Base-by-base conservation (phyloP, 1,139 yeast species). In the Candida labiduridarum region DNA sequence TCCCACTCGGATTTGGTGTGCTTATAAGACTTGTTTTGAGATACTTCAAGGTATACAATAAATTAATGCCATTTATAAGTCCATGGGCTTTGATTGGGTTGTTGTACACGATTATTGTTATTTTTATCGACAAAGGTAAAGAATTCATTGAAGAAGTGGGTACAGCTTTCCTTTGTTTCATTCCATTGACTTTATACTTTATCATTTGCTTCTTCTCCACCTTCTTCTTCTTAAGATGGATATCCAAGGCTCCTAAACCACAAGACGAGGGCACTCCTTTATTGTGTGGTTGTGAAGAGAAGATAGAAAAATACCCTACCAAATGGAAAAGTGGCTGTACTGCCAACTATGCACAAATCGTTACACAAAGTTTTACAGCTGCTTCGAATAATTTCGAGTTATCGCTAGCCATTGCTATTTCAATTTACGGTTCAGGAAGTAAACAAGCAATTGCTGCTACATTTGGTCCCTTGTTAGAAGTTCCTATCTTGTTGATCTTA, bases 361-460 rank as follows among this genome's bases (percentile, higher is more conserved):
- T 74, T 22, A 77, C 85, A 3, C 87, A 81, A 56, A 68, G 80
- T 11, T 82, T 83, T 56, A 81, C 85, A 1, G 84, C 85, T 16
- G 78, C 85, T 2, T 78, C 84, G 4, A 82, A 82, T 59, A 82
- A 82, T 53, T 69, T 69, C 49, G 85, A 81, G 57, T 64, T 81
- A 45, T 78, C 82, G 49, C 66, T 81, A 44, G 84, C 86, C 2
- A 76, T 82, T 14, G 82, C 85, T 1, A 77, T 79, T 12, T 74
- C 84, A 0, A 57, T 79, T 7, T 82, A 77, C 64, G 87, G 87
- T 1, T 66, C 72, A 27, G 79, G 78, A 4, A 76, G 83, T 54
- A 71, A 78, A 49, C 78, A 82, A 59, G 80, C 85, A 1, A 71
- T 82, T 45, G 86, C 87, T 2, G 81, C 86, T 1, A 80, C 85